Percentiles rank a stretch among this genome's conserved stretches.
Conservation (phyloP, 75 land plant species). For the Isoetes taiwanensis region DNA sequence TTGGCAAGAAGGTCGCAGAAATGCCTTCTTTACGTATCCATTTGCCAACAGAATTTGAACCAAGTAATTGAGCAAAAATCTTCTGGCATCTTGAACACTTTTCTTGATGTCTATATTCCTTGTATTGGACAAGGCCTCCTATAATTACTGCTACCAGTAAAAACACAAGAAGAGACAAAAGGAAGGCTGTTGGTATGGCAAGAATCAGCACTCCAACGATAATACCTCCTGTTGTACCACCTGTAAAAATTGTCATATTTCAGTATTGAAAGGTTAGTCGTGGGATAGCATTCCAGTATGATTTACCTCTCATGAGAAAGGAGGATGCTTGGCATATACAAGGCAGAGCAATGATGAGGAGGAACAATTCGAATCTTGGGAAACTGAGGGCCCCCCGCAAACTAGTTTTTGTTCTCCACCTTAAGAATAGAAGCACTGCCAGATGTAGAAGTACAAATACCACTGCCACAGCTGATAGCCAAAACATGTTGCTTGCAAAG, state of each 20-base stretch:
- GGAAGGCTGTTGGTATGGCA: constrained; percentile 21
- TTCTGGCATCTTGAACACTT: constrained; percentile 15
- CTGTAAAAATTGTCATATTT: constrained; percentile 16
- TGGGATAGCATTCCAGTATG: constrained; percentile 3
- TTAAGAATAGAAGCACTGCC: constrained; percentile 25
- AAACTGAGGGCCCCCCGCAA: constrained; percentile 46
- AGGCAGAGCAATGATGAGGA: constrained; percentile 50
- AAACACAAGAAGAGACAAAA: constrained; percentile 36
- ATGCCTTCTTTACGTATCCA: constrained; percentile 56
- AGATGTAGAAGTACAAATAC: constrained; percentile 37
- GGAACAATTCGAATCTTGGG: constrained; percentile 69
- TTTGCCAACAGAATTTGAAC: constrained; percentile 52
- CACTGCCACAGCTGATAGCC: constrained; percentile 54
- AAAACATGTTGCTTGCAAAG: constrained; percentile 65
- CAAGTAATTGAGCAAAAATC: constrained; percentile 20
- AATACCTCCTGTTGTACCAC: constrained; percentile 31
- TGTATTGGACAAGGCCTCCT: constrained; percentile 73
- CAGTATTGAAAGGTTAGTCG: background rate
- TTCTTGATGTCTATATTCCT: constrained; percentile 23
- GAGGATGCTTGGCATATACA: constrained; percentile 48
- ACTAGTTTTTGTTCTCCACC: constrained; percentile 23
- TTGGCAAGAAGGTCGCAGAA: constrained; percentile 21
- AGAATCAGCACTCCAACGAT: constrained; percentile 44
- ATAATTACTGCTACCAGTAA: constrained; percentile 50
- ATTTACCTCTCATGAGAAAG: constrained; percentile 51